Evolutionary conservation across 495 filamentous ascomycete species (phyloP), one percentile per base, ranked within the genome.

Genomic region (Hypomontagnella monticulosa): DNA sequence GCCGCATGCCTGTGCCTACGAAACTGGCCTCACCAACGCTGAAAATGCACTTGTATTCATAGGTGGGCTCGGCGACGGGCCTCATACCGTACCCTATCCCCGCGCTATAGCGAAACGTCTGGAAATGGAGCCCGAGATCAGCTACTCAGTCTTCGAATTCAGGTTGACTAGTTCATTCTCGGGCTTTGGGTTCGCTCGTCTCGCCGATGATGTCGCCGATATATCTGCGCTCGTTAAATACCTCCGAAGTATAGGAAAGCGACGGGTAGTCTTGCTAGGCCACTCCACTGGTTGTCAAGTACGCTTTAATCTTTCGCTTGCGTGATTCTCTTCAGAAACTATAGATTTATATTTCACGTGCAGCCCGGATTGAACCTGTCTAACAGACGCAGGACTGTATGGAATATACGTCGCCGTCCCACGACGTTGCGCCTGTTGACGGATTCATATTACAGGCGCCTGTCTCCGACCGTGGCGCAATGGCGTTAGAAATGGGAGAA

Each of bases 381-480:
- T 67, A 15, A 69, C 20, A 14, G 18, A 15, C 20, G 9, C 37
- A 83, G 78, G 93, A 96, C 70, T 87, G 91, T 32, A 83, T 97
- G 75, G 86, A 91, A 56, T 96, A 95, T 69, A 76, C 74, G 32
- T 70, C 74, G 9, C 58, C 74, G 47, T 61, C 72, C n/a, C 54
- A 73, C 47, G 50, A 60, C 11, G 75, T 78, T n/a, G 80, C 81
- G 1, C 66, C 63, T 0, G 80, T 97, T 19, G 87, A 96, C 53
- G 94, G 92, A 43, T 89, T 87, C 33, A 90, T 98, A 36, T 78
- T 97, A 50, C 93, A 97, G 72, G 94, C 89, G 0, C 86, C 89
- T 10, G 87, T 90, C 8, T 91, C 86, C 37, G 94, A 97, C 72
- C 84, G 93, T 37, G 91, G 96, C 71, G 85, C 81, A 0, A 61